Base-by-base conservation (phyloP, 1,139 yeast species). In the Trichomonascaceae sp. region DNA sequence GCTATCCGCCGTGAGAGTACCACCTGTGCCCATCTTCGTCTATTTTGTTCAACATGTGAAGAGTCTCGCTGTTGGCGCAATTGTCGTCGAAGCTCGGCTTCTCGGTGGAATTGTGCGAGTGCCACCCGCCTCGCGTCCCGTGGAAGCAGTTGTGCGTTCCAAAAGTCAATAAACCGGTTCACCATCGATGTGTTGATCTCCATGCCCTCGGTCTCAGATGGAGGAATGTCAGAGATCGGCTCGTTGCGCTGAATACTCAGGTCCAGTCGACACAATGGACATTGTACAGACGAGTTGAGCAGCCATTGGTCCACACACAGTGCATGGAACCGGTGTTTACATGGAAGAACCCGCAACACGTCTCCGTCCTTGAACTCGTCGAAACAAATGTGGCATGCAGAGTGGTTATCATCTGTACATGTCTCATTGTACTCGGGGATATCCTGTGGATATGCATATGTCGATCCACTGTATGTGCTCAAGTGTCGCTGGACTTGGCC, bases 291-390 rank as follows among this genome's bases (percentile, higher is more conserved):
- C 40, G 85, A 60, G 45, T 70, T 71, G 2, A 73, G 72, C 27
- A 81, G 61, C 93, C 93, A 81, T 0, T 89, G 87, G 49, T 81
- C 93, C 31, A 81, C 67, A 54, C 93, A 81, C 4, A 65, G 73
- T 3, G 80, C 70, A 50, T 81, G 93, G 64, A 76, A 81, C 6
- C 76, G 81, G 56, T 81, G 93, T 5, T 82, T 80, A 58, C 93
- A 81, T 5, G 82, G 67, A 33, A 81, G 60, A 0, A 84, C 82
- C 36, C 93, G 67, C 23, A 59, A 39, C 0, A 80, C 82, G 4
- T 62, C 60, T 34, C 78, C 87, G 8, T 70, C 74, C 20, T 45
- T 38, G 32, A 52, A 50, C 5, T 59, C 53, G 37, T 81, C 93
- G 39, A 81, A 68, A 54, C 93, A 81, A 40, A 81, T 79, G 6